Percentiles rank a stretch among this genome's conserved stretches.
These are phyloP conservation scores for Omphalea diandra DNA, from an alignment of 441 rosid genomes.

Conservation along the genomic window DNA sequence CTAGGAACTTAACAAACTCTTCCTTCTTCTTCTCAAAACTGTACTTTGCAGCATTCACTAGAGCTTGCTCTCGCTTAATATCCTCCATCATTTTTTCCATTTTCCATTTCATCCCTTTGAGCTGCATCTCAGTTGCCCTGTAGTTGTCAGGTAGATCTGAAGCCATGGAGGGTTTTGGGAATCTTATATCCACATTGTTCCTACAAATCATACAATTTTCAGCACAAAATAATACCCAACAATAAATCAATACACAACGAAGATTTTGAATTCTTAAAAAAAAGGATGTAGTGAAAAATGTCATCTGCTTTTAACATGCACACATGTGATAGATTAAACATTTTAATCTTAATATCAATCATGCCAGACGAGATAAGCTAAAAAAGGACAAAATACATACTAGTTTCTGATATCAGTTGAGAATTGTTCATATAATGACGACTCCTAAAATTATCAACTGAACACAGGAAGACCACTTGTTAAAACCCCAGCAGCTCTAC, in stretches of 20 bases:
- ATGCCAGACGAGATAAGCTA: background rate
- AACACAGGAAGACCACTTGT: no score
- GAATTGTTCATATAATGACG: no score
- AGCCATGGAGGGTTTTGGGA: conserved; percentile 41
- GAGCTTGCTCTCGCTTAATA: conserved; percentile 50
- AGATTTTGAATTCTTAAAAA: background rate
- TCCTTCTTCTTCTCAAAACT: conserved; percentile 62
- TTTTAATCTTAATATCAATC: background rate
- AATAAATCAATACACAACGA: conserved; percentile 9
- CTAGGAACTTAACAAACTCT: conserved; percentile 61
- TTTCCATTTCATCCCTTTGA: conserved; percentile 56
- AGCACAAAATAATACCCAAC: background rate
- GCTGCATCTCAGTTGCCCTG: conserved; percentile 52
- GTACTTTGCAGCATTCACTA: conserved; percentile 35
- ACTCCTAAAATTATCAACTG: no score
- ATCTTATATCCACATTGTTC: conserved; percentile 59
- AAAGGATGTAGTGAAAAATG: no score
- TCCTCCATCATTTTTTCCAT: conserved; percentile 64
- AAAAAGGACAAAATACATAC: background rate
- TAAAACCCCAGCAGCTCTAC: no score
- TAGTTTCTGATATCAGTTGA: background rate
- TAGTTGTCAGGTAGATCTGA: conserved; percentile 31
- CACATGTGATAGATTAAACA: background rate
- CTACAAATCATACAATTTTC: conserved; percentile 34
- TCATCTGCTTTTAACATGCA: no score